These are phyloP conservation scores for Globisporangium paroecandrum DNA, from an alignment of 352 stramenopile genomes.

Conservation along the genomic window DNA sequence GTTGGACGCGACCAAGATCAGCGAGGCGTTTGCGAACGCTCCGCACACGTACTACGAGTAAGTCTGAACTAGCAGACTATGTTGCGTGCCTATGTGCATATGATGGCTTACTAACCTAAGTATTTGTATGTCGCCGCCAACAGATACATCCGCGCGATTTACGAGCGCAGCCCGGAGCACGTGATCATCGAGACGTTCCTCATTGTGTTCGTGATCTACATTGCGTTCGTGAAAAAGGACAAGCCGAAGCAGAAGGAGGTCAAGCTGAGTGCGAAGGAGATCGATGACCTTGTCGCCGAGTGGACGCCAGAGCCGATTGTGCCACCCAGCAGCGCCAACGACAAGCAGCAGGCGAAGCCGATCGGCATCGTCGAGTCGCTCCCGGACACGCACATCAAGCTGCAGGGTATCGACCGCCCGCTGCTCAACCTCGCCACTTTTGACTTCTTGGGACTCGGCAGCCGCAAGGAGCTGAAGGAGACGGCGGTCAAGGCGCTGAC, in stretches of 20 bases:
- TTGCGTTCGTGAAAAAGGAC: constrained; percentile 88
- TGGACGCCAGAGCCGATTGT: constrained; percentile 89
- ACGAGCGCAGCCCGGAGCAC: constrained; percentile 88
- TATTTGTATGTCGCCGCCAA: neutral
- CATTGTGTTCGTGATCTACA: constrained; percentile 94
- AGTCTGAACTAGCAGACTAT: constrained; percentile 5
- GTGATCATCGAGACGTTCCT: constrained; percentile 97
- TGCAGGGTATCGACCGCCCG: constrained; percentile 58
- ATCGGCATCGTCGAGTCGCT: constrained; percentile 79
- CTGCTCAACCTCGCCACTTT: constrained; percentile 96
- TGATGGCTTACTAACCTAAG: neutral
- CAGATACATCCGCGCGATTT: constrained; percentile 79
- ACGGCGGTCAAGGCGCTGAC: constrained; percentile 87
- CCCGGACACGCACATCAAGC: constrained; percentile 76
- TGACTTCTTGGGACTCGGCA: constrained; percentile 95
- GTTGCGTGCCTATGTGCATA: neutral
- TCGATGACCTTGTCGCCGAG: constrained; percentile 89
- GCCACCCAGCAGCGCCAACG: constrained; percentile 21
- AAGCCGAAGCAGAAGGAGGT: constrained; percentile 48
- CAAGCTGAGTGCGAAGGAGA: constrained; percentile 84
- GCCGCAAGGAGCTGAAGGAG: constrained; percentile 81
- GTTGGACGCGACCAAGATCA: constrained; percentile 56
- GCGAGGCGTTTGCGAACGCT: constrained; percentile 51
- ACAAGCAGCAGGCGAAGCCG: constrained; percentile 27
- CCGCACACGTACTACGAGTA: constrained; percentile 75